Evolutionary conservation across 2,329 filamentous ascomycete species (phyloP).

Genomic region (Ascochyta pisi): DNA sequence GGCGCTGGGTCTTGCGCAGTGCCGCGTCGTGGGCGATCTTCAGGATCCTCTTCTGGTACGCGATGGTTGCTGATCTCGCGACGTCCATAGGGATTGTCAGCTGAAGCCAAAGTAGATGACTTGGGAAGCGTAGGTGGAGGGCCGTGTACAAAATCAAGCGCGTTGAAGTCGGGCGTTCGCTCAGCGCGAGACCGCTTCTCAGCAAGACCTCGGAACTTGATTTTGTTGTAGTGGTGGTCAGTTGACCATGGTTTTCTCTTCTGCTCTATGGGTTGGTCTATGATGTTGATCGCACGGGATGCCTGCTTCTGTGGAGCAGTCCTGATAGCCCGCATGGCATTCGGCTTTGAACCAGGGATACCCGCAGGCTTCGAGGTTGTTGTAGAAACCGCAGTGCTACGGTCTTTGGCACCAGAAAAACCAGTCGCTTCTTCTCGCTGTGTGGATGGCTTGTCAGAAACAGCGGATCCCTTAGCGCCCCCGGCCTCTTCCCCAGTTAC

Average conservation of each 20-base stretch:
- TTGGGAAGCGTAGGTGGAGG: constrained; percentile 15
- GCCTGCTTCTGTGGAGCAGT: constrained; percentile 7
- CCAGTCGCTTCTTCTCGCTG: not conserved
- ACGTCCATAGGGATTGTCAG: constrained; percentile 32
- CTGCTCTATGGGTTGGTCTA: constrained; percentile 30
- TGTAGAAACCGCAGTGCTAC: not conserved
- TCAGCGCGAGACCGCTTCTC: constrained; percentile 33
- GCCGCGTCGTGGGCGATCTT: constrained; percentile 11
- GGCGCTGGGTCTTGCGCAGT: not conserved
- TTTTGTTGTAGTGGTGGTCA: constrained; percentile 25
- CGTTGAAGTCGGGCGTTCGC: constrained; percentile 31
- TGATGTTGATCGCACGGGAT: constrained; percentile 29
- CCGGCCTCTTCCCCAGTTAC: not conserved
- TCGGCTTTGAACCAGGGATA: not conserved
- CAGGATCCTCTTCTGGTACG: constrained; percentile 14
- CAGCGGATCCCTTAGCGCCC: not conserved
- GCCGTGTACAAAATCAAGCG: constrained; percentile 35
- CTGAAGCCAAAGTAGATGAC: not conserved
- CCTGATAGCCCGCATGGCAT: not conserved
- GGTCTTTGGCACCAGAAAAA: not conserved
- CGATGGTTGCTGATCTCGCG: constrained; percentile 30
- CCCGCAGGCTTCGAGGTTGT: not conserved
- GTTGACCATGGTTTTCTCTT: constrained; percentile 21
- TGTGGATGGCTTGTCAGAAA: not conserved
- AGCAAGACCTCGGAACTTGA: constrained; percentile 26